Conservation (phyloP, 768 basidiomycete species). For the Cyclocybe cylindracea region DNA sequence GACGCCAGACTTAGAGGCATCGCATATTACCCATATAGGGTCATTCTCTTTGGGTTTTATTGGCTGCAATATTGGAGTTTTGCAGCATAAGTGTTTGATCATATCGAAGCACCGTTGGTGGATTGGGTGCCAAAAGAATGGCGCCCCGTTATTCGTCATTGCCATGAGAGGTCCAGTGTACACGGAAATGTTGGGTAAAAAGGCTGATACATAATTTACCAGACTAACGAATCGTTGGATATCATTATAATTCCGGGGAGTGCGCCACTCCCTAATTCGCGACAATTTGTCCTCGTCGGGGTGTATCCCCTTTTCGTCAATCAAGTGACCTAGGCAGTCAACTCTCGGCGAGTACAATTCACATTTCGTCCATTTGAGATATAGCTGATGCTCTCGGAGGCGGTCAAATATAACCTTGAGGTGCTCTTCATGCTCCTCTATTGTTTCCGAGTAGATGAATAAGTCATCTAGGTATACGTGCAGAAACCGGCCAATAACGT, state of each 20-base stretch:
- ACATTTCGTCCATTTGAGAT: constrained; percentile 24
- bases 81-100: constrained; percentile 26
- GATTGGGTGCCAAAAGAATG: constrained; percentile 24
- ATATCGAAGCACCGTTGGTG: constrained; percentile 32
- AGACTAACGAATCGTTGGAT: constrained; percentile 41
- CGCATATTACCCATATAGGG: constrained; percentile 30
- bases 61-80: constrained; percentile 18
- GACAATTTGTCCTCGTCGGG: constrained; percentile 36
- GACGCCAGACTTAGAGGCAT: constrained; percentile 31
- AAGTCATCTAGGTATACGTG: constrained; percentile 49
- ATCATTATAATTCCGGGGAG: constrained; percentile 31
- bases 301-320: constrained; percentile 39
- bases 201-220: constrained; percentile 36
- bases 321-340: constrained; percentile 39
- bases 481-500: constrained; percentile 37
- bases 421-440: constrained; percentile 38
- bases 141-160: constrained; percentile 24
- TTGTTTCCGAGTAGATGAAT: constrained; percentile 34
- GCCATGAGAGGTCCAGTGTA: constrained; percentile 32
- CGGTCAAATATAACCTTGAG: constrained; percentile 29
- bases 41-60: constrained; percentile 16
- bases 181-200: constrained; percentile 33
- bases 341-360: constrained; percentile 4
- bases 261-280: constrained; percentile 31
- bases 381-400: constrained; percentile 28